Percentiles rank a stretch among this genome's conserved stretches.
Evolutionary conservation across 225 moss, liverwort and hornwort species (phyloP).

Genomic region (Asterella californica): DNA sequence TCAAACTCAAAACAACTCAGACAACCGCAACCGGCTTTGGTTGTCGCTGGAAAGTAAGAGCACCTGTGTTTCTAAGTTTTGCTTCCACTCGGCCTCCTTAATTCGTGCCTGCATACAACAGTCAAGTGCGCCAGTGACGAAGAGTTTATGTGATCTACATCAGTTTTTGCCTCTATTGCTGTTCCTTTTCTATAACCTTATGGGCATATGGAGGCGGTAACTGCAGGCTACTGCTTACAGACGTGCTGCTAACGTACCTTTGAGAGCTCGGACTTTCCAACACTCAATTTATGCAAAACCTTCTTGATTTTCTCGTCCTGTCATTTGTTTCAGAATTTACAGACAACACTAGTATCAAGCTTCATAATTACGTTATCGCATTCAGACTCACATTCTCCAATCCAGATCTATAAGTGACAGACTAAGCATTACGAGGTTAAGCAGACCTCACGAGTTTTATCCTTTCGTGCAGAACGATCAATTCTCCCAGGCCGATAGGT

Average conservation of each 20-base stretch:
- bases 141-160: neutral
- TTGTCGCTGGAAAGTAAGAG: neutral
- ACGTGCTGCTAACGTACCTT: conserved; percentile 35
- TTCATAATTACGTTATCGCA: neutral
- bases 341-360: neutral
- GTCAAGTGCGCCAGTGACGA: neutral
- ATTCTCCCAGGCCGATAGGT: too few relatives aligned
- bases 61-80: conserved; percentile 59
- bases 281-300: conserved; percentile 39
- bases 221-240: neutral
- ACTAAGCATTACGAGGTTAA: too few relatives aligned
- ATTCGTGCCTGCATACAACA: neutral
- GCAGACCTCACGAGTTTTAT: too few relatives aligned
- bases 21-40: neutral
- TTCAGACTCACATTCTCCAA: too few relatives aligned
- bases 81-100: conserved; percentile 44
- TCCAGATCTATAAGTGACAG: too few relatives aligned
- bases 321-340: neutral
- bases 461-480: too few relatives aligned
- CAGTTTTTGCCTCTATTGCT: neutral
- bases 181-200: neutral
- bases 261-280: conserved; percentile 40
- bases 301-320: conserved; percentile 62
- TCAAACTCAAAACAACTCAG: neutral
- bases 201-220: neutral